Evolutionary conservation across 176 grass and related monocot species (phyloP).

Genomic region (Juncus effusus): DNA sequence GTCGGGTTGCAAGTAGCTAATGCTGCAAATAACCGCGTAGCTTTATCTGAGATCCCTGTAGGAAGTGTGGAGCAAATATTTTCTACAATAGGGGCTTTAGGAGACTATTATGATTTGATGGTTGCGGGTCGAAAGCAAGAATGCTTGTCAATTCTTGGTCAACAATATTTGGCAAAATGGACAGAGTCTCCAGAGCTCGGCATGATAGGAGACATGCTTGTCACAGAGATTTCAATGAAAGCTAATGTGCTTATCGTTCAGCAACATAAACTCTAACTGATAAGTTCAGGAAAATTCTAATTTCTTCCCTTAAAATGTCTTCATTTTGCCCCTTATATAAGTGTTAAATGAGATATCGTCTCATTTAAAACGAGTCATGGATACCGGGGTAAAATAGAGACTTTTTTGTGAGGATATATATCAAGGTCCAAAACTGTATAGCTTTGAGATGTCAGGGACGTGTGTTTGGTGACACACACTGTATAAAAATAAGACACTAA

Average conservation of each 20-base stretch:
- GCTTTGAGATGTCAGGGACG: too few species aligned
- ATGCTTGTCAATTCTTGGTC: neutral
- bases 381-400: too few species aligned
- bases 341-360: too few species aligned
- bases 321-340: too few species aligned
- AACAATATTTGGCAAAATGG: slow-evolving; percentile 28
- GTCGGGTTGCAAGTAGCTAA: slow-evolving; percentile 10
- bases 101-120: slow-evolving; percentile 15
- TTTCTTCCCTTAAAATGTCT: too few species aligned
- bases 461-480: too few species aligned
- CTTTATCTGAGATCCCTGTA: slow-evolving; percentile 16
- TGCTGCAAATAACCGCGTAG: slow-evolving; percentile 13
- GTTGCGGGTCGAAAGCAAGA: slow-evolving; percentile 24
- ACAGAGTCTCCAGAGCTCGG: slow-evolving; percentile 39
- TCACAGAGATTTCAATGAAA: slow-evolving; percentile 19
- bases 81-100: neutral
- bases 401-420: too few species aligned
- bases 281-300: too few species aligned
- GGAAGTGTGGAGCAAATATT: slow-evolving; percentile 15
- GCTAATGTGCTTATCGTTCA: slow-evolving; percentile 33
- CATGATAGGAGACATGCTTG: slow-evolving; percentile 37
- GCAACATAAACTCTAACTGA: slow-evolving; percentile 10
- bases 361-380: too few species aligned
- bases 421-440: too few species aligned
- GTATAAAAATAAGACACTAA: too few species aligned